Base-by-base conservation (phyloP, 1,284 basidiomycete species). In the Trichosporon sp. region DNA sequence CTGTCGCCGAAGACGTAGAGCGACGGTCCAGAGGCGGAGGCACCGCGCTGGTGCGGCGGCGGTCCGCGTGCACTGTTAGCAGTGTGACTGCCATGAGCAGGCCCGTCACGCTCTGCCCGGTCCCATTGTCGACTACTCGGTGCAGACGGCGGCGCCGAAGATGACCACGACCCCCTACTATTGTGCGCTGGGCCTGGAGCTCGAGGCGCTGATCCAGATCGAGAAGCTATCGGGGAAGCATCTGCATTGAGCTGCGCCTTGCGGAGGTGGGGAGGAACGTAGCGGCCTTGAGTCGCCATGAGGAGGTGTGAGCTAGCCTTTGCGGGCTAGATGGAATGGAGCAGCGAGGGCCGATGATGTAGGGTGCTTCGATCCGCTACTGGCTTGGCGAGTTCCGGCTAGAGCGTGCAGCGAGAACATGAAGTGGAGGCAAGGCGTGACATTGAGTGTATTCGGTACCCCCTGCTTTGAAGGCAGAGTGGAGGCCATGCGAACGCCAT, bases 1-100 rank as follows among this genome's bases (percentile, higher is more conserved):
- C 70, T 72, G 65, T 79, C 77, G 19, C 77, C 77, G 59, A 72
- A 78, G 13, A 78, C 70, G 62, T 73, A 70, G 4, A 79, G 63
- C 6, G 71, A 65, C 44, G 49, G 54, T 21, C 56, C 49, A 5
- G 49, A 54, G 13, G 31, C 31, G 54, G 49, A 54, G 13, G 31
- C 31, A 44, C 37, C 59, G 31, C 54, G 57, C 31, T 11, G 37
- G 13, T 5, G 54, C 19, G 54, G 36, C 11, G 49, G 46, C 49
- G 16, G 37, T 16, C 32, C 21, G n/a, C 27, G 52, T 16, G 25
- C 31, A n/a, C 1, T 13, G 16, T 23, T 27, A 8, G 25, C 31
- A 21, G 16, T 36, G 32, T 8, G 36, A 27, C 29, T 19, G 40
- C 11, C 19, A 14, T 16, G 61, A 11, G 56, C 19, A 10, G 49